A percentile compares a stretch with the other conserved stretches of the same genome.
These are phyloP conservation scores for Cucurbitaria berberidis DNA, from an alignment of 2,329 filamentous ascomycete genomes.

Conservation along the genomic window DNA sequence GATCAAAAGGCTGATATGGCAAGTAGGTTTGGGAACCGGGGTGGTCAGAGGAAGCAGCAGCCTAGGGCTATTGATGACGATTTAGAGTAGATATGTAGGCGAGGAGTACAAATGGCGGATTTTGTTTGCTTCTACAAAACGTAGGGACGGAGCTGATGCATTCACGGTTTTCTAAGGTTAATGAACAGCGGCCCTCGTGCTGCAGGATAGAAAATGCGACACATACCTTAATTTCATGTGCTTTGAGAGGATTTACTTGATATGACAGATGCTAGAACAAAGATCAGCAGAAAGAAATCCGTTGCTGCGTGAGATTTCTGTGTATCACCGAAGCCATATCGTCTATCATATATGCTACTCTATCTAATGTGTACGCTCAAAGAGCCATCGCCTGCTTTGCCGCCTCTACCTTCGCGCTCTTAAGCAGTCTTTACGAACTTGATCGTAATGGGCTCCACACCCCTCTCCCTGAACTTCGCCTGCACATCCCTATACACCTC, in stretches of 20 bases:
- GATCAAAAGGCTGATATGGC: slow-evolving; percentile 66
- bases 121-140: slow-evolving; percentile 30
- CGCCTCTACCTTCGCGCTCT: neutral
- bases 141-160: slow-evolving; percentile 35
- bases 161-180: slow-evolving; percentile 37
- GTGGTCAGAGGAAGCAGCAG: slow-evolving; percentile 35
- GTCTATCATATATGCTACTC: neutral
- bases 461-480: slow-evolving; percentile 42
- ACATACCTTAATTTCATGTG: slow-evolving; percentile 17
- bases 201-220: slow-evolving; percentile 43
- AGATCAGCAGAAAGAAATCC: neutral
- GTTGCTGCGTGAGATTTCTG: neutral
- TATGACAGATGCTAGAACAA: neutral
- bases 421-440: slow-evolving; percentile 38
- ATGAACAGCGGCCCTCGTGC: slow-evolving; percentile 38
- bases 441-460: slow-evolving; percentile 39
- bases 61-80: slow-evolving; percentile 45
- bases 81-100: slow-evolving; percentile 33
- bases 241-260: neutral
- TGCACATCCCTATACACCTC: slow-evolving; percentile 65
- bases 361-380: neutral
- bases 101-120: slow-evolving; percentile 6
- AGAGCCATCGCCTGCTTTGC: neutral
- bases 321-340: neutral
- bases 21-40: slow-evolving; percentile 32